A percentile compares a stretch with the other conserved stretches of the same genome.
Conservation (phyloP, 2,329 filamentous ascomycete genomes). For the Claviceps digitariae region DNA sequence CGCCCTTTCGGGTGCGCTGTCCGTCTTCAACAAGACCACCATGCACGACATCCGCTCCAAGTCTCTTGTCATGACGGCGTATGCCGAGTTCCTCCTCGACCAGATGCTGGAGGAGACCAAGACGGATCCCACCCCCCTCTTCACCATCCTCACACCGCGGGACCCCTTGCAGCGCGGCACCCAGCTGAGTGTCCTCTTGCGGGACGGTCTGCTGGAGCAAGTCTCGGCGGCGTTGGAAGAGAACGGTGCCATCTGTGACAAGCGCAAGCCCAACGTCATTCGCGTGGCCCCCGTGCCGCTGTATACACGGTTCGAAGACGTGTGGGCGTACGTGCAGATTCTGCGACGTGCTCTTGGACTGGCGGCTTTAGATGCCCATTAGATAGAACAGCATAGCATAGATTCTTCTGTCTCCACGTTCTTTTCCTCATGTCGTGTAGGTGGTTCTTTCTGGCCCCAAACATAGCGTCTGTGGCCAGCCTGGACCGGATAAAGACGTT, state of each 20-base stretch:
- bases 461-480: no score
- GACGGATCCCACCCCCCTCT: slow-evolving; percentile 24
- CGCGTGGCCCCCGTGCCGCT: slow-evolving; percentile 71
- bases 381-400: neutral
- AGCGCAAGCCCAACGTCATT: slow-evolving; percentile 75
- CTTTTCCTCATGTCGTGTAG: no score
- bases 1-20: slow-evolving; percentile 57
- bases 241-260: slow-evolving; percentile 63
- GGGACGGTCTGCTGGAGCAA: slow-evolving; percentile 54
- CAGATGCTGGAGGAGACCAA: slow-evolving; percentile 23
- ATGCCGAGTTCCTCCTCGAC: slow-evolving; percentile 56
- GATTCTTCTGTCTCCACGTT: neutral
- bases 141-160: slow-evolving; percentile 55
- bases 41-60: slow-evolving; percentile 59
- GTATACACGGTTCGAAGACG: slow-evolving; percentile 70
- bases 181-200: slow-evolving; percentile 62
- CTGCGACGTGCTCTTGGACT: slow-evolving; percentile 19
- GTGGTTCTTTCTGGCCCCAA: no score
- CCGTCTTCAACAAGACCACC: slow-evolving; percentile 57
- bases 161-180: slow-evolving; percentile 58
- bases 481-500: no score
- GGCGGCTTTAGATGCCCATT: neutral
- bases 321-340: slow-evolving; percentile 36
- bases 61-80: slow-evolving; percentile 60
- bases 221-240: slow-evolving; percentile 51